Percentiles rank a stretch among this genome's conserved stretches.
These are phyloP conservation scores for Neofusicoccum parvum DNA, from an alignment of 2,329 filamentous ascomycete genomes.

Conservation along the genomic window DNA sequence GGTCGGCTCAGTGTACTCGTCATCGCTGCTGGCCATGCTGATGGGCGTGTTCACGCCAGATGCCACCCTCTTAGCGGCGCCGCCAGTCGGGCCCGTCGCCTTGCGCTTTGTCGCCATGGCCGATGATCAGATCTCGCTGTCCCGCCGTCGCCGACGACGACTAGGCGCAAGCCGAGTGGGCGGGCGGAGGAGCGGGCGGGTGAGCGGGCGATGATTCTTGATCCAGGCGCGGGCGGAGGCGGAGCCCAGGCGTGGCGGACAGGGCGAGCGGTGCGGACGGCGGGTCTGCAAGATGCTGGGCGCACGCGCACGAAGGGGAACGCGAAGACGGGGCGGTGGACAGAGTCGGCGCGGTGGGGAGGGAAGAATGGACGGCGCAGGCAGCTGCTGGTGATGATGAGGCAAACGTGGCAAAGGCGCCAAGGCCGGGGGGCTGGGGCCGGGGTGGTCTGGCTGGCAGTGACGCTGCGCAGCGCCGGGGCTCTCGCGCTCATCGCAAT, in stretches of 20 bases:
- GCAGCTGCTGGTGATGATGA: neutral
- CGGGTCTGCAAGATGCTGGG: neutral
- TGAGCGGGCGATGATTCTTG: neutral
- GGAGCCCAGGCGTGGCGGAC: neutral
- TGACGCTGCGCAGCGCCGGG: constrained; percentile 25
- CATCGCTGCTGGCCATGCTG: constrained; percentile 54
- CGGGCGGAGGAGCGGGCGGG: neutral
- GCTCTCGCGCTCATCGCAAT: constrained; percentile 11
- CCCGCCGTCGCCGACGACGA: constrained; percentile 49
- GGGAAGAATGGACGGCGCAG: constrained; percentile 1
- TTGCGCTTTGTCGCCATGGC: constrained; percentile 52
- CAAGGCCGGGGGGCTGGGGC: neutral
- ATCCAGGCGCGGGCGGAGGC: neutral
- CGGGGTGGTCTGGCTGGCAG: constrained; percentile 23
- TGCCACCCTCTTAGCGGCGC: constrained; percentile 38
- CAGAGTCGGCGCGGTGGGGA: neutral
- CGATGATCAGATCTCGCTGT: constrained; percentile 37
- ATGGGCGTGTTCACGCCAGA: constrained; percentile 46
- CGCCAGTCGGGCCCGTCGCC: constrained; percentile 35
- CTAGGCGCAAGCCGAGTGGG: constrained; percentile 19
- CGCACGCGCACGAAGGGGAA: neutral
- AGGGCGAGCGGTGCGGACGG: neutral
- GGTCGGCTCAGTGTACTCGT: constrained; percentile 60
- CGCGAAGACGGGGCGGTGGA: neutral
- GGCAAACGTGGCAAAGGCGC: constrained; percentile 8